Percentiles rank a stretch among this genome's conserved stretches.
phyloP scores from a whole-genome alignment of 2,329 filamentous ascomycete species.

The Pseudogymnoascus sp. region DNA sequence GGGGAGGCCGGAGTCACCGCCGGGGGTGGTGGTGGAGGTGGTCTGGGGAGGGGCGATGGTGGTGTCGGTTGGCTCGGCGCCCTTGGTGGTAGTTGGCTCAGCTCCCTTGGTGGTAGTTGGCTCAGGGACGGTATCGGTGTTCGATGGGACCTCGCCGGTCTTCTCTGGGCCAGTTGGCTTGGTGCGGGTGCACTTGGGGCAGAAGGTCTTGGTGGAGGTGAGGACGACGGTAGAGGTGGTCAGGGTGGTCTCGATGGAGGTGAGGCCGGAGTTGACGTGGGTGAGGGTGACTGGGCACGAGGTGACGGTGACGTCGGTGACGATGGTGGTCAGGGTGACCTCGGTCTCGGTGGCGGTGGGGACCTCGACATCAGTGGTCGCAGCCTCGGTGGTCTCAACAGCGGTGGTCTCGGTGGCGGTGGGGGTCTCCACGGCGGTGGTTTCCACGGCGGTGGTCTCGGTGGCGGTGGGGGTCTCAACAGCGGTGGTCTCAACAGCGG shows the following conservation, averaged over 20 bases:
- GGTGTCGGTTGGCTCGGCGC: neutral
- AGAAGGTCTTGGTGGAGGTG: constrained; percentile 26
- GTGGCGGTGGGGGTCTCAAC: constrained; percentile 8
- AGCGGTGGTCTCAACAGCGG: constrained; percentile 12
- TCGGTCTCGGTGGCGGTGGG: neutral
- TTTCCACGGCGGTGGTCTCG: too few species aligned
- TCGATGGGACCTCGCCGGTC: neutral
- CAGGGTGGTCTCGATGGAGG: constrained; percentile 19
- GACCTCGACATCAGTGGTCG: neutral
- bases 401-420: constrained; percentile 6
- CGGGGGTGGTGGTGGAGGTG: constrained; percentile 9
- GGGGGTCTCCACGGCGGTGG: neutral
- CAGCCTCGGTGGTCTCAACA: constrained; percentile 9
- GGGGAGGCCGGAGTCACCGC: constrained; percentile 10
- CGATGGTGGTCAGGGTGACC: constrained; percentile 13
- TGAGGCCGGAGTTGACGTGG: constrained; percentile 16
- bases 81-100: neutral
- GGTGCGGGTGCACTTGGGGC: constrained; percentile 22
- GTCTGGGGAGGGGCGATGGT: constrained; percentile 33
- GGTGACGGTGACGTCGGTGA: constrained; percentile 21
- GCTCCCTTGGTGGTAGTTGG: neutral
- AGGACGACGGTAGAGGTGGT: constrained; percentile 28
- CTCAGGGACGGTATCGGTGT: constrained; percentile 1
- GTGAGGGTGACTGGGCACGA: constrained; percentile 23
- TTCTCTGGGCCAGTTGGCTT: neutral